phyloP scores from a whole-genome alignment of 495 filamentous ascomycete species.

The Glonium stellatum region DNA sequence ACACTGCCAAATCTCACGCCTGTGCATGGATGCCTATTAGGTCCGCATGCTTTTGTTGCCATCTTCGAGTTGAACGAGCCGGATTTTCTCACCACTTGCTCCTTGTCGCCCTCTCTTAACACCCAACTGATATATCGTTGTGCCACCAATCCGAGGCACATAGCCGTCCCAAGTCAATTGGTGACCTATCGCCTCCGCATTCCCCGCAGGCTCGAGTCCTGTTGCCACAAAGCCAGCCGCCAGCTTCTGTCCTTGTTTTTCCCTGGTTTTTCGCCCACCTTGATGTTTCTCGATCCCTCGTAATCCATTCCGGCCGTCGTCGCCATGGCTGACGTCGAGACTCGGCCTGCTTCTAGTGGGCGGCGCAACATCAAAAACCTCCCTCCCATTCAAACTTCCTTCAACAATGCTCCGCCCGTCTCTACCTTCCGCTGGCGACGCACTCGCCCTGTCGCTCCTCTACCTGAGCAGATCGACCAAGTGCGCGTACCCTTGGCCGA shows the following conservation, averaged over 20 bases:
- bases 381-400: slow-evolving; percentile 4
- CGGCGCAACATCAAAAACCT: slow-evolving; percentile 8
- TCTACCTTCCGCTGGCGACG: slow-evolving; percentile 24
- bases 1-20: neutral
- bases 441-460: slow-evolving; percentile 14
- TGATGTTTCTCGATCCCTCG: neutral
- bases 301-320: neutral
- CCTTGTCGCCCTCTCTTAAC: neutral
- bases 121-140: neutral
- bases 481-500: slow-evolving; percentile 3
- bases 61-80: neutral
- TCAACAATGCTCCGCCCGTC: neutral
- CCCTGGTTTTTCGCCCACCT: neutral
- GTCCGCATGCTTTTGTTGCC: neutral
- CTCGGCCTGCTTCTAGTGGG: neutral
- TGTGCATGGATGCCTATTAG: neutral
- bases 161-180: neutral
- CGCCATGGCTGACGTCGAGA: slow-evolving; percentile 24
- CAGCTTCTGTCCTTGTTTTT: neutral
- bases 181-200: neutral
- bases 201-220: neutral
- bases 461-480: slow-evolving; percentile 13
- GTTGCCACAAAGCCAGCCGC: neutral
- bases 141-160: neutral
- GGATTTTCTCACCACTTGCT: neutral